Percentiles rank a stretch among this genome's conserved stretches.
phyloP scores from a whole-genome alignment of 2,329 filamentous ascomycete genomes.

The Ceratocystis ficicola region DNA sequence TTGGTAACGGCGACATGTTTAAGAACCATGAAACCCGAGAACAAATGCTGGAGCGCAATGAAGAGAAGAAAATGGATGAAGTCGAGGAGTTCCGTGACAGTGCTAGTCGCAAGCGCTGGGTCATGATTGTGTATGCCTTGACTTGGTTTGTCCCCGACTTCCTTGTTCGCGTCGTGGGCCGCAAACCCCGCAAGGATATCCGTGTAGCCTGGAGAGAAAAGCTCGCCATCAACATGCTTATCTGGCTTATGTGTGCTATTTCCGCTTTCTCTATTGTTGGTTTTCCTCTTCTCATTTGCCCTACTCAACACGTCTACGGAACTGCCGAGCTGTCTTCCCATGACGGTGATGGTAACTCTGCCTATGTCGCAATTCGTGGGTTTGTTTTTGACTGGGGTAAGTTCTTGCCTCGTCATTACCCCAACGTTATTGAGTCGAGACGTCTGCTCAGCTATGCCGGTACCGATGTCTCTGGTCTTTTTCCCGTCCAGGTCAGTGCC shows the following conservation, averaged over 20 bases:
- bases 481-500: constrained; percentile 88
- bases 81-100: constrained; percentile 75
- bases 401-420: constrained; percentile 70
- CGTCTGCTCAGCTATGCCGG: constrained; percentile 69
- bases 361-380: constrained; percentile 75
- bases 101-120: constrained; percentile 76
- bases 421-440: constrained; percentile 44
- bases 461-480: constrained; percentile 72
- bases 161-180: constrained; percentile 59
- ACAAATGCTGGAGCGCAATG: constrained; percentile 89
- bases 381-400: constrained; percentile 71
- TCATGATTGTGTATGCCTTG: constrained; percentile 67
- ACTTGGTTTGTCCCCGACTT: constrained; percentile 87
- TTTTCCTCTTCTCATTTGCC: constrained; percentile 81
- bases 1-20: constrained; percentile 94
- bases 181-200: constrained; percentile 86
- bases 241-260: constrained; percentile 72
- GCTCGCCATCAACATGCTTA: constrained; percentile 92
- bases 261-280: constrained; percentile 81
- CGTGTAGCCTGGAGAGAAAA: constrained; percentile 94
- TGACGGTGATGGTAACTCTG: constrained; percentile 55
- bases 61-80: constrained; percentile 79
- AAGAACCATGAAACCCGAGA: constrained; percentile 87
- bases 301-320: constrained; percentile 79
- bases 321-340: constrained; percentile 59